Base-by-base conservation (phyloP, 352 stramenopile species). In the Globisporangium viniferum region DNA sequence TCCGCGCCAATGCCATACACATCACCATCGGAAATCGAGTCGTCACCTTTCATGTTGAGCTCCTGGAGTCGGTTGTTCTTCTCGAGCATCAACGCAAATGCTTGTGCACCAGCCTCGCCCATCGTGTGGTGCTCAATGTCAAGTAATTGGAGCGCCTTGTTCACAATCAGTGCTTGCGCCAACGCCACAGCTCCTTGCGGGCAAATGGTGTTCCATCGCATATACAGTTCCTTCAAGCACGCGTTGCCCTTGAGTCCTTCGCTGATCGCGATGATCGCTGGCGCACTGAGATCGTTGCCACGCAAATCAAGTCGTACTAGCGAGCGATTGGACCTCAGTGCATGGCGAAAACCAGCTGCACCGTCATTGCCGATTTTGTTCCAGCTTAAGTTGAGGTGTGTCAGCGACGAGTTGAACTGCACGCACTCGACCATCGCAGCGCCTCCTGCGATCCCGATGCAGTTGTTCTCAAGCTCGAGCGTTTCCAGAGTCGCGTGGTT, bases 101-200 rank as follows among this genome's bases (percentile, higher is more conserved):
- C 84, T 18, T 55, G 46, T 9, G 81, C 88, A 6, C 88, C 84
- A 24, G 68, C 70, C 3, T 66, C 58, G 0, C 81, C 82, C 81
- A 94, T 94, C 0, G 79, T 82, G 59, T 94, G 86, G 58, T 91
- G 81, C 63, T 91, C 82, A 67, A 94, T 89, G 58, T 94, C 86
- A 1, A 94, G 73, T 4, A 91, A 3, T 6, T 48, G 71, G 15
- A 94, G 68, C 31, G 73, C 78, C 66, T 94, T 83, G 75, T 92
- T 94, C 5, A 68, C 46, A 1, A 72, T 65, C 3, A 94, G 67
- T 0, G 82, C 84, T 22, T 74, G 31, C 1, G 88, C 88, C 0
- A 95, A 68, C 3, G 82, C 82, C 61, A 82, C 70, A 1, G 86
- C 88, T 7, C 82, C 88, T 3, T 61, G 72, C 6, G 81, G 64